Conservation (phyloP, 83 land plant genomes). For the Isoetes engelmannii region DNA sequence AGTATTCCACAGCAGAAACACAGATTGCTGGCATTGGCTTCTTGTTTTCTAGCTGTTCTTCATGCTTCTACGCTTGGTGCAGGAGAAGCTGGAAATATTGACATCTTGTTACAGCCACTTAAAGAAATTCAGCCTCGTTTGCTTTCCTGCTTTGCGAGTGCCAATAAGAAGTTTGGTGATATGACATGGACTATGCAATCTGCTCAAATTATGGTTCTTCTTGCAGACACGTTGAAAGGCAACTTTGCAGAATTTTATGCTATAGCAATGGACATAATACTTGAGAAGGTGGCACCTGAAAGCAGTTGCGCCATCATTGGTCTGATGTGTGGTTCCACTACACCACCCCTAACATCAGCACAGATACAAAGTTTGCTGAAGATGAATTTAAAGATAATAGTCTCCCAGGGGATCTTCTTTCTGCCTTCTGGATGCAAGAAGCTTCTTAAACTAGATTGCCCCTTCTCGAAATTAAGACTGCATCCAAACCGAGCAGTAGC, state of each 20-base stretch:
- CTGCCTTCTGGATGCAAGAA: conserved; percentile 50
- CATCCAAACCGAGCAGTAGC: conserved; percentile 57
- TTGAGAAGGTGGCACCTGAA: conserved; percentile 39
- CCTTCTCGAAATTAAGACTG: conserved; percentile 68
- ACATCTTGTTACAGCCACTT: conserved; percentile 43
- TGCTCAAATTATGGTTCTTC: conserved; percentile 59
- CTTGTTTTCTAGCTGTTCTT: conserved; percentile 79
- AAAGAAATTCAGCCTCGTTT: conserved; percentile 55
- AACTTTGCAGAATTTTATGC: conserved; percentile 57
- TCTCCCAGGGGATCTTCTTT: conserved; percentile 59
- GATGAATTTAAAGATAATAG: conserved; percentile 62
- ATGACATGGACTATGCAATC: conserved; percentile 61
- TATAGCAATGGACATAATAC: conserved; percentile 47
- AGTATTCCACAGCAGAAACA: conserved; percentile 47
- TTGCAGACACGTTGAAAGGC: conserved; percentile 65
- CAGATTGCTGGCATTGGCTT: conserved; percentile 61
- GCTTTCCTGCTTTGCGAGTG: conserved; percentile 49
- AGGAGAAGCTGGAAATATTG: conserved; percentile 44
- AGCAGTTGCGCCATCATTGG: conserved; percentile 9
- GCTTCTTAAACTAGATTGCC: conserved; percentile 45
- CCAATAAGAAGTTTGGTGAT: conserved; percentile 57
- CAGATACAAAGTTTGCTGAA: conserved; percentile 64
- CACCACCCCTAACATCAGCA: conserved; percentile 27
- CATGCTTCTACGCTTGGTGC: conserved; percentile 63
- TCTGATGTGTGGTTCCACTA: conserved; percentile 5